These are phyloP conservation scores for Tagetes erecta DNA, from an alignment of 129 eudicot genomes.

Conservation along the genomic window DNA sequence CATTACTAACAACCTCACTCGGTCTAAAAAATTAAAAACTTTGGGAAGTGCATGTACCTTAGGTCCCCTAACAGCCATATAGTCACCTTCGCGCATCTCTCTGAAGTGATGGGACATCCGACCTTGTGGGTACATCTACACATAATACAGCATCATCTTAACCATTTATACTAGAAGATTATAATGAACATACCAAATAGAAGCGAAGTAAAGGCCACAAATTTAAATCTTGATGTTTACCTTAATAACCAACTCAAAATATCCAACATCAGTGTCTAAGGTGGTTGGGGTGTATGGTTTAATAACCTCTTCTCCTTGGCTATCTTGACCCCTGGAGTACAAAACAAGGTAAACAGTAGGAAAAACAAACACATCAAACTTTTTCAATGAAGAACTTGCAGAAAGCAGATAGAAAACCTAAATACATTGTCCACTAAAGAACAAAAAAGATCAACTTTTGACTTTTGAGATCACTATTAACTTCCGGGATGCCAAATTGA, in stretches of 20 bases:
- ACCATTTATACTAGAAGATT: constrained; percentile 6
- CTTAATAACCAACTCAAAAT: constrained; percentile 95
- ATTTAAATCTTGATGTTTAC: constrained; percentile 28
- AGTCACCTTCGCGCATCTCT: constrained; percentile 89
- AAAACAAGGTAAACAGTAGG: constrained; percentile 1
- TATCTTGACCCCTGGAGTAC: constrained; percentile 77
- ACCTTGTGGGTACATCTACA: constrained; percentile 98
- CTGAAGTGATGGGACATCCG: constrained; percentile 98
- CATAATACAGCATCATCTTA: background rate
- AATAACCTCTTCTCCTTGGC: constrained; percentile 91
- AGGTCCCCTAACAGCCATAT: constrained; percentile 87
- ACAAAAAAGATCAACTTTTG: constrained; percentile 9
- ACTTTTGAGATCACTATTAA: background rate
- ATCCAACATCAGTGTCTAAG: constrained; percentile 87
- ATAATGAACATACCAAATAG: background rate
- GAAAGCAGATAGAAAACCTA: constrained; percentile 13
- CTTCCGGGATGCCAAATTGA: background rate
- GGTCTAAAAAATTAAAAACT: constrained; percentile 13
- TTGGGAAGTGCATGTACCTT: constrained; percentile 48
- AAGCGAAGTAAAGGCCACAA: background rate
- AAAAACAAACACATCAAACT: constrained; percentile 12
- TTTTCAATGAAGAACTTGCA: background rate
- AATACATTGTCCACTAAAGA: background rate
- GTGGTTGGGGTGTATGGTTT: constrained; percentile 96
- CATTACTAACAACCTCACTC: background rate